phyloP scores from a whole-genome alignment of 225 moss, liverwort and hornwort species.

The Antitrichia curtipendula region DNA sequence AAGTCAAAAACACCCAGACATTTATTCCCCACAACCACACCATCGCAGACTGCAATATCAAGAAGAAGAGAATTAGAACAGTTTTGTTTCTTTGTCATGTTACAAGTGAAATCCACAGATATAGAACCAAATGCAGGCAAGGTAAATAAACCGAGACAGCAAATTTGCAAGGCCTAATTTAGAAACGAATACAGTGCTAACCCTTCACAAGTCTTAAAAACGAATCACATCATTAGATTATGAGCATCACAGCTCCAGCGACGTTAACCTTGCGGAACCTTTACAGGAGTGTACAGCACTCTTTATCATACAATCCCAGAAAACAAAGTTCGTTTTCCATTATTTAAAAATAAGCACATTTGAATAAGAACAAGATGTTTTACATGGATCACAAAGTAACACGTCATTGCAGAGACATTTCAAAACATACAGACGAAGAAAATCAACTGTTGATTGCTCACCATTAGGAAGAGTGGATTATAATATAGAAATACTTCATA shows the following conservation, averaged over 20 bases:
- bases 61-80: background rate
- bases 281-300: background rate
- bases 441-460: conserved; percentile 15
- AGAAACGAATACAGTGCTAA: background rate
- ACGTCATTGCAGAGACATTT: background rate
- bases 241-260: background rate
- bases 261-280: background rate
- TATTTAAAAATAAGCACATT: background rate
- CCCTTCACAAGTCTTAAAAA: background rate
- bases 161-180: background rate
- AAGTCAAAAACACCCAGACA: conserved; percentile 62
- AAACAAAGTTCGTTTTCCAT: background rate
- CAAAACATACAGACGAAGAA: background rate
- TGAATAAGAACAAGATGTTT: background rate
- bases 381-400: background rate
- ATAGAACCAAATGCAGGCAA: background rate
- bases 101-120: background rate
- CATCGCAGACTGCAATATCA: conserved; percentile 77
- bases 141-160: background rate
- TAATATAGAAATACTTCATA: conserved; percentile 81
- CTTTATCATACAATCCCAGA: background rate
- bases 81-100: background rate
- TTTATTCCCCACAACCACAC: conserved; percentile 95
- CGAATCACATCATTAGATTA: background rate
- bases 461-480: conserved; percentile 86